A percentile compares a stretch with the other conserved stretches of the same genome.
Evolutionary conservation across 495 filamentous ascomycete genomes (phyloP).

Genomic region (Talaromyces ruber): DNA sequence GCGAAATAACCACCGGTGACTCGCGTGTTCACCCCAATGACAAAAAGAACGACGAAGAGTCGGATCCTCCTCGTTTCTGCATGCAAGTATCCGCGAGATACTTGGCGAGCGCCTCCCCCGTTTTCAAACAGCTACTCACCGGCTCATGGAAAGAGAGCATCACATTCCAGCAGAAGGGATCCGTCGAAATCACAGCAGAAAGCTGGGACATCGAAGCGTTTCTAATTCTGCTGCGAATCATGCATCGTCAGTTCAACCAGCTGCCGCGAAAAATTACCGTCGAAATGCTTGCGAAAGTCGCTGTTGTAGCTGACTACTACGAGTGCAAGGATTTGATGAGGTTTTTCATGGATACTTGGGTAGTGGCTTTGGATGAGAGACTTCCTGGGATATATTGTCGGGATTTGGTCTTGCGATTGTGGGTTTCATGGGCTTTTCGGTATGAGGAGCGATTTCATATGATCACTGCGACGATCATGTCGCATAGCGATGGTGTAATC

Average conservation of each 20-base stretch:
- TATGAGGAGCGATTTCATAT: slow-evolving; percentile 12
- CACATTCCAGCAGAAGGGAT: slow-evolving; percentile 25
- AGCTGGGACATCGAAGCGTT: slow-evolving; percentile 33
- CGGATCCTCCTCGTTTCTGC: slow-evolving; percentile 6
- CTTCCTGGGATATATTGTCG: slow-evolving; percentile 14
- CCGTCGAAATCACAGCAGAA: slow-evolving; percentile 28
- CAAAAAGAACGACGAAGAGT: not conserved
- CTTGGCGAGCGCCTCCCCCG: slow-evolving; percentile 35
- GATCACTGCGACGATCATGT: slow-evolving; percentile 16
- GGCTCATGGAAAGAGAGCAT: slow-evolving; percentile 25
- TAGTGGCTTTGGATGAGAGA: slow-evolving; percentile 13
- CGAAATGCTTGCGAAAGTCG: slow-evolving; percentile 39
- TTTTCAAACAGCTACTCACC: slow-evolving; percentile 30
- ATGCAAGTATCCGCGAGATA: slow-evolving; percentile 45
- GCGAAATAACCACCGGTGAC: too few species aligned
- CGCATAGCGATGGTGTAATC: slow-evolving; percentile 12
- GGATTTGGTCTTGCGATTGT: slow-evolving; percentile 28
- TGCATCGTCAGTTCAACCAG: slow-evolving; percentile 35
- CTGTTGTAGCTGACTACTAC: slow-evolving; percentile 44
- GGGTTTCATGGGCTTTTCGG: slow-evolving; percentile 27
- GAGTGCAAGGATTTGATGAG: slow-evolving; percentile 33
- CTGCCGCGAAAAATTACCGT: slow-evolving; percentile 32
- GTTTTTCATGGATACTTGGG: slow-evolving; percentile 38
- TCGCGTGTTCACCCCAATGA: too few species aligned
- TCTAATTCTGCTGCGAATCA: slow-evolving; percentile 37